phyloP scores from a whole-genome alignment of 257 asterid species.

The Schizonepeta tenuifolia region DNA sequence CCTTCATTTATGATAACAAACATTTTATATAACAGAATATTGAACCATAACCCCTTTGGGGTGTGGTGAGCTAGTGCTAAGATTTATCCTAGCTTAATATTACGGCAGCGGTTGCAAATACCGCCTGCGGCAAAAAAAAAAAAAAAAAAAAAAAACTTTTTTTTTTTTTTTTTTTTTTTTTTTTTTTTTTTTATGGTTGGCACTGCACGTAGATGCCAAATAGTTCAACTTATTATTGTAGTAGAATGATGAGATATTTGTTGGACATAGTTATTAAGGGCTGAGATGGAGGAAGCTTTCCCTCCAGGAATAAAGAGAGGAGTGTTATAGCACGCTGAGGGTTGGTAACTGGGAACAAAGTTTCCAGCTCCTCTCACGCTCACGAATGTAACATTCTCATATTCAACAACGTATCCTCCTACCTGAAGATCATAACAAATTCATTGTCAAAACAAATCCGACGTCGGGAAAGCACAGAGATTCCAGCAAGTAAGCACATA shows the following conservation, averaged over 20 bases:
- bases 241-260: background rate
- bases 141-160: background rate
- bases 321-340: conserved; percentile 41
- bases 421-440: conserved; percentile 32
- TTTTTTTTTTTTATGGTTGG: background rate
- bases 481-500: too few species aligned
- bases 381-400: conserved; percentile 45
- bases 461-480: too few species aligned
- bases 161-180: too few species aligned
- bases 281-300: conserved; percentile 33
- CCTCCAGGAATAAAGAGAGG: conserved; percentile 42
- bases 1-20: background rate
- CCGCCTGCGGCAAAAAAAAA: background rate
- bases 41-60: background rate
- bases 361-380: conserved; percentile 48
- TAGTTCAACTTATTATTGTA: background rate
- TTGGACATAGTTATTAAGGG: background rate
- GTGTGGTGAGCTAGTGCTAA: background rate
- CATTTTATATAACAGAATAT: background rate
- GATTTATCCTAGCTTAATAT: background rate
- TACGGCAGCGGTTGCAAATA: background rate
- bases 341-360: conserved; percentile 45
- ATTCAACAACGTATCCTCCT: conserved; percentile 47
- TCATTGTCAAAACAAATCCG: background rate
- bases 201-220: background rate